A percentile compares a stretch with the other conserved stretches of the same genome.
phyloP scores from a whole-genome alignment of 2,329 filamentous ascomycete genomes.

The Peltaster fructicola region DNA sequence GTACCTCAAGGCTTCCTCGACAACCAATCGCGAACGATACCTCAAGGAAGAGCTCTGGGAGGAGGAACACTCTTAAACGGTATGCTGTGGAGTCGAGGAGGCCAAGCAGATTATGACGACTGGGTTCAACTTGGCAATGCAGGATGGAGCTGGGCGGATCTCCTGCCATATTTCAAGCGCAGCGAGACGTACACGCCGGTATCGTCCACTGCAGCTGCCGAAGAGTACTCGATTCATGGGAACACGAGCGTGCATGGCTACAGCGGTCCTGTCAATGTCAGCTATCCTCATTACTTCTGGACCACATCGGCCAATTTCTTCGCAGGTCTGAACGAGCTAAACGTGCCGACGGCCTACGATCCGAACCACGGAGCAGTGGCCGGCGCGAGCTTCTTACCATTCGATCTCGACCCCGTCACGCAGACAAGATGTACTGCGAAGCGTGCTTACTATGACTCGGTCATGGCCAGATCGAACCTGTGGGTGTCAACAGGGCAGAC shows the following conservation, averaged over 20 bases:
- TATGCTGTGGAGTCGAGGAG: constrained; percentile 23
- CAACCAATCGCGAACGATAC: constrained; percentile 9
- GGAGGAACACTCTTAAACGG: constrained; percentile 19
- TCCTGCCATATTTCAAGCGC: constrained; percentile 22
- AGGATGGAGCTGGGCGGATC: constrained; percentile 39
- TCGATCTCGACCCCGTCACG: constrained; percentile 18
- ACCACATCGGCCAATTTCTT: constrained; percentile 20
- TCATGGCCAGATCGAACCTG: constrained; percentile 18
- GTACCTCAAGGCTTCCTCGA: constrained; percentile 12
- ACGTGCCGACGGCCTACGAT: constrained; percentile 21
- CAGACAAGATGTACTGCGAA: constrained; percentile 25
- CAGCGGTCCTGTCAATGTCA: constrained; percentile 32
- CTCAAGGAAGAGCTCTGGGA: constrained; percentile 16
- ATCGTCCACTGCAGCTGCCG: constrained; percentile 15
- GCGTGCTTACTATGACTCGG: constrained; percentile 22
- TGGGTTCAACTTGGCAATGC: constrained; percentile 41
- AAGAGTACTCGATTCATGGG: constrained; percentile 22
- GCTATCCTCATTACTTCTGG: constrained; percentile 26
- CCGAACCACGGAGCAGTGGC: constrained; percentile 21
- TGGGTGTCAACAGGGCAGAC: constrained; percentile 20
- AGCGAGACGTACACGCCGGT: constrained; percentile 19
- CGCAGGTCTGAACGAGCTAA: constrained; percentile 21
- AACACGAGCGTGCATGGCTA: constrained; percentile 26
- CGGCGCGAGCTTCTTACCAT: constrained; percentile 22
- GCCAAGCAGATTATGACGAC: constrained; percentile 33